These are phyloP conservation scores for Clavispora fructus DNA, from an alignment of 805 yeast species.

Conservation along the genomic window DNA sequence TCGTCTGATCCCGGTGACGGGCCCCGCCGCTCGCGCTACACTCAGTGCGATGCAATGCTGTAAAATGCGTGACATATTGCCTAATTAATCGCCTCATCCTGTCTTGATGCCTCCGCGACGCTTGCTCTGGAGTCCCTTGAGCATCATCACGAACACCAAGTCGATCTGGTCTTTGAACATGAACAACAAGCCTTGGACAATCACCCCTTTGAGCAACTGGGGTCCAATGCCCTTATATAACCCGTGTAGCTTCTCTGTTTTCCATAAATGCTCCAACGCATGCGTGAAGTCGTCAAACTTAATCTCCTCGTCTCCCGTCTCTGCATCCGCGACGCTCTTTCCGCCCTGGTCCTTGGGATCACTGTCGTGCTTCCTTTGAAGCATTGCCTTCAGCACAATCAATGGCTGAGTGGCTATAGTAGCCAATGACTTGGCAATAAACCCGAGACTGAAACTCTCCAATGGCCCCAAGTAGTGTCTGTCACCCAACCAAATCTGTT, in stretches of 20 bases:
- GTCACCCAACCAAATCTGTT: conserved; percentile 41
- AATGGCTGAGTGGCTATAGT: conserved; percentile 79
- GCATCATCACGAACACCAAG: conserved; percentile 30
- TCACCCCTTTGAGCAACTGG: conserved; percentile 72
- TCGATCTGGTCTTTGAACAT: conserved; percentile 73
- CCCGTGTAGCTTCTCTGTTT: conserved; percentile 58
- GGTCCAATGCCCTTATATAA: conserved; percentile 80
- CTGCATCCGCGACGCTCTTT: conserved; percentile 20
- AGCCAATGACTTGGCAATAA: conserved; percentile 75
- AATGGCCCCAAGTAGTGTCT: conserved; percentile 47
- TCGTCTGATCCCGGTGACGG: too few relatives aligned
- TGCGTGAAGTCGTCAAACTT: conserved; percentile 55
- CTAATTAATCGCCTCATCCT: too few relatives aligned
- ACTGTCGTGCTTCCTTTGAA: conserved; percentile 46
- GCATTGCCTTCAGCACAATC: conserved; percentile 77
- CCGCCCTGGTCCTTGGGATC: conserved; percentile 18
- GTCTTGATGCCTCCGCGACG: neutral
- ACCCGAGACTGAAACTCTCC: conserved; percentile 69
- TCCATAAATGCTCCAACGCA: conserved; percentile 55
- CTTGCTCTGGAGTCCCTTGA: conserved; percentile 7
- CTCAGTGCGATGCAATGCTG: neutral
- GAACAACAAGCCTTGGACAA: conserved; percentile 80
- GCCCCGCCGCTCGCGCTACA: too few relatives aligned
- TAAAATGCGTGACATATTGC: neutral
- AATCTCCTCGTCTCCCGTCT: conserved; percentile 29